phyloP scores from a whole-genome alignment of 768 basidiomycete species.

The Phylloporus scabripes region DNA sequence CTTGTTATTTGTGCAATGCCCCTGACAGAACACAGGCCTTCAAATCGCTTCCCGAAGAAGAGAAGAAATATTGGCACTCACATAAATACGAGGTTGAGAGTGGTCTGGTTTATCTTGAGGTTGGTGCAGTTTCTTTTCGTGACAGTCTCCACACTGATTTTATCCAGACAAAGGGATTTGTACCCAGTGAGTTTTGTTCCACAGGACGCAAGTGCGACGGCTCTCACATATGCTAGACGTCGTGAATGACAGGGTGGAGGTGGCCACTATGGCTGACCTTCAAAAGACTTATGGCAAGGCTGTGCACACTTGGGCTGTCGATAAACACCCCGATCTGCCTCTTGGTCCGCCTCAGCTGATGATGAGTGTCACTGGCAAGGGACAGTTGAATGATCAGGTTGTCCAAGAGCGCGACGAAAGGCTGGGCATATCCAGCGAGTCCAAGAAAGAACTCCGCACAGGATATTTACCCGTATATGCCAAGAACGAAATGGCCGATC shows the following conservation, averaged over 20 bases:
- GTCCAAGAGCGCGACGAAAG: conserved; percentile 32
- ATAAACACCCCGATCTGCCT: conserved; percentile 37
- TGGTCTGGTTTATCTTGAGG: conserved; percentile 30
- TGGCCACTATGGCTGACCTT: conserved; percentile 39
- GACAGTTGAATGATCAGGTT: conserved; percentile 28
- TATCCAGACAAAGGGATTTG: conserved; percentile 18
- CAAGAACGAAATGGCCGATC: conserved; percentile 33
- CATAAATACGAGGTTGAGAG: conserved; percentile 45
- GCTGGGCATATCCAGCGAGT: conserved; percentile 30
- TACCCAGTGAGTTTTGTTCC: conserved; percentile 19
- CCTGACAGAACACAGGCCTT: conserved; percentile 28
- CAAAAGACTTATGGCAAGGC: conserved; percentile 46
- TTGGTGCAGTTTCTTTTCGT: conserved; percentile 2
- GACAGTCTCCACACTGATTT: not conserved
- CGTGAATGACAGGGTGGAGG: conserved; percentile 33
- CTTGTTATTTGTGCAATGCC: not conserved
- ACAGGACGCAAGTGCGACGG: not conserved
- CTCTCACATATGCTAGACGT: conserved; percentile 11
- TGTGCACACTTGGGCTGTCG: conserved; percentile 36
- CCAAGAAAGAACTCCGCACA: conserved; percentile 32
- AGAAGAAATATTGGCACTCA: conserved; percentile 50
- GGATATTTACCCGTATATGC: conserved; percentile 38
- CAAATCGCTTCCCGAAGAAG: conserved; percentile 36
- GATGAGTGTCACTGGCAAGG: conserved; percentile 39
- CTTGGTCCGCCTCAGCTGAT: conserved; percentile 44